Percentiles rank a stretch among this genome's conserved stretches.
Evolutionary conservation across 495 filamentous ascomycete species (phyloP).

Genomic region (Aspergillus cristatus): DNA sequence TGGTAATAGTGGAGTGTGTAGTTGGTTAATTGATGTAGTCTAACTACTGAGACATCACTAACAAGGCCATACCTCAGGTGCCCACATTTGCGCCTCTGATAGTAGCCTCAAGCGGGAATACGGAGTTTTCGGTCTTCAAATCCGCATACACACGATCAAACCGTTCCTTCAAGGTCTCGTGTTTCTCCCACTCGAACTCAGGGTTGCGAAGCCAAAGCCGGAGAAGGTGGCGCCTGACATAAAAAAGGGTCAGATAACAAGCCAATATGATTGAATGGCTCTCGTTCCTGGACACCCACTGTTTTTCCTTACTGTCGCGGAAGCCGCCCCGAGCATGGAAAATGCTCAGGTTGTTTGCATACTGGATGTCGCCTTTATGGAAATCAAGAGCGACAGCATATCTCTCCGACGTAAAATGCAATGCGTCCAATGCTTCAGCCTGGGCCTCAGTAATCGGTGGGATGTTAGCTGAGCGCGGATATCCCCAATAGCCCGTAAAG

Average conservation of each 20-base stretch:
- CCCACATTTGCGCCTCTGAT: slow-evolving; percentile 7
- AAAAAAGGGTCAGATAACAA: slow-evolving; percentile 1
- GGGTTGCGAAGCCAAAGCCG: slow-evolving; percentile 50
- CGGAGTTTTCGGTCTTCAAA: slow-evolving; percentile 38
- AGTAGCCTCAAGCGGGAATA: slow-evolving; percentile 45
- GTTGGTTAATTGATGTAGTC: too few species aligned
- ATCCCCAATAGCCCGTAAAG: slow-evolving; percentile 45
- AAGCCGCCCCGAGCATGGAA: slow-evolving; percentile 40
- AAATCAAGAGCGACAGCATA: slow-evolving; percentile 40
- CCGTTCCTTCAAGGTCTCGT: slow-evolving; percentile 29
- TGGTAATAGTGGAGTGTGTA: too few species aligned
- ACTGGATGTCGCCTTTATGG: slow-evolving; percentile 58
- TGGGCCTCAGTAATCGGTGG: slow-evolving; percentile 52
- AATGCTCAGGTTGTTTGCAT: slow-evolving; percentile 61
- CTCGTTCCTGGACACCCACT: slow-evolving; percentile 8
- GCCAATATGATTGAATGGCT: neutral
- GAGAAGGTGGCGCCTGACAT: slow-evolving; percentile 50
- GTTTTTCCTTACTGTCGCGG: slow-evolving; percentile 6
- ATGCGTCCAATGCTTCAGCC: slow-evolving; percentile 52
- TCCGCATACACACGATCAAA: slow-evolving; percentile 46
- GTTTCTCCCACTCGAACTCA: slow-evolving; percentile 47
- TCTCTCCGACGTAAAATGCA: slow-evolving; percentile 50
- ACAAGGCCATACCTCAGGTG: too few species aligned
- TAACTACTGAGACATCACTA: too few species aligned
- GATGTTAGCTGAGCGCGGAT: slow-evolving; percentile 37